phyloP scores from a whole-genome alignment of 306 rosid species.

The Canavalia ensiformis region DNA sequence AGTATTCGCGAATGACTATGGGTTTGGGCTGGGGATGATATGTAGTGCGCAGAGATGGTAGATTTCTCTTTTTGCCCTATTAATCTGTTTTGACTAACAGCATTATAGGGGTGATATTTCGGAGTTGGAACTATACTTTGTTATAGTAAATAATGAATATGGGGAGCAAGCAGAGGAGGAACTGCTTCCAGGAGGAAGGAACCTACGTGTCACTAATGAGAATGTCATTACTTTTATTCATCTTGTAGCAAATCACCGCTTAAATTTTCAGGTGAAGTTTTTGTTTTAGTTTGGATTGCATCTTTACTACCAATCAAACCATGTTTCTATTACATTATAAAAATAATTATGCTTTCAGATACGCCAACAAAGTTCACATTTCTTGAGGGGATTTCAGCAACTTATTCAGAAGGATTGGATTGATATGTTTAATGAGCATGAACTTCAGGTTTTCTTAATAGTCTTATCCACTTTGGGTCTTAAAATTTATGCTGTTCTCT shows the following conservation, averaged over 20 bases:
- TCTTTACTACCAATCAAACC: neutral
- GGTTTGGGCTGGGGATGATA: neutral
- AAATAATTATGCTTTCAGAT: slow-evolving; percentile 34
- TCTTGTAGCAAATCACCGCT: slow-evolving; percentile 83
- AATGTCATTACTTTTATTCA: slow-evolving; percentile 77
- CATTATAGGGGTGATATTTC: slow-evolving; percentile 69
- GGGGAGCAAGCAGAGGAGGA: slow-evolving; percentile 83
- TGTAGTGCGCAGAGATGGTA: neutral
- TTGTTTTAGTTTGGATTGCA: neutral
- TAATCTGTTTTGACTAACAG: slow-evolving; percentile 49
- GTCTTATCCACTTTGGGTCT: slow-evolving; percentile 28
- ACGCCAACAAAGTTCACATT: slow-evolving; percentile 84
- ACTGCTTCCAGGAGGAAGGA: slow-evolving; percentile 69
- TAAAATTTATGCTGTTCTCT: neutral
- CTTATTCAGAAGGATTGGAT: slow-evolving; percentile 98
- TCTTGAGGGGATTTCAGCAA: slow-evolving; percentile 96
- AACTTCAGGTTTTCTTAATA: slow-evolving; percentile 78
- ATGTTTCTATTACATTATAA: neutral
- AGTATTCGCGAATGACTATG: neutral
- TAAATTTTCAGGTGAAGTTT: slow-evolving; percentile 69
- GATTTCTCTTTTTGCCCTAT: neutral
- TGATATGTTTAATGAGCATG: slow-evolving; percentile 98
- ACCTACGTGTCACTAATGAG: slow-evolving; percentile 66
- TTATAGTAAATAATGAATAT: slow-evolving; percentile 75
- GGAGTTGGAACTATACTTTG: slow-evolving; percentile 71